Percentiles rank a stretch among this genome's conserved stretches.
Conservation (phyloP, 2,329 filamentous ascomycete genomes). For the Rosellinia necatrix region DNA sequence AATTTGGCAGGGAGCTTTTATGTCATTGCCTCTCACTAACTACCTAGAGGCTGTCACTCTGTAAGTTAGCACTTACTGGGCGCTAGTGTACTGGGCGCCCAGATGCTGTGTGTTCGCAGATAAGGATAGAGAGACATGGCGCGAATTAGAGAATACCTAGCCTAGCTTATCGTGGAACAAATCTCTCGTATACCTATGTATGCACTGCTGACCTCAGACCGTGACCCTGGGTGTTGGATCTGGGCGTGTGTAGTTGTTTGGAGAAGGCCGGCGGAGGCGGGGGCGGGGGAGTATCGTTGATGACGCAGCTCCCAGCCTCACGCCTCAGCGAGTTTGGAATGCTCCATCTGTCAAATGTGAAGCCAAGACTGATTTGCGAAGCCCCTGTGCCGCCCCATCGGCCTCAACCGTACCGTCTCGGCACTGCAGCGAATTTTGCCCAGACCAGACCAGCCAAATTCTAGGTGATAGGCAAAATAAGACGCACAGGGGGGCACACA, state of each 20-base stretch:
- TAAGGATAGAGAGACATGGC: constrained; percentile 3
- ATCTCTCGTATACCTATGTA: background rate
- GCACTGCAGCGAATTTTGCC: constrained; percentile 13
- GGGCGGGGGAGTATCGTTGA: constrained; percentile 16
- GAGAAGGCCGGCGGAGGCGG: constrained; percentile 20
- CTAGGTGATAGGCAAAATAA: constrained; percentile 17
- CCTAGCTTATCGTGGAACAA: constrained; percentile 19
- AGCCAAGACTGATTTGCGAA: constrained; percentile 26
- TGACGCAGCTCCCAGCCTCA: constrained; percentile 24
- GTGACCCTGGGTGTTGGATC: background rate
- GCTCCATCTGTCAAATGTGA: constrained; percentile 13
- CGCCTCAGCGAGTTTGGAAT: constrained; percentile 7
- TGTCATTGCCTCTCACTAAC: too few species aligned
- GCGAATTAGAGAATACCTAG: background rate
- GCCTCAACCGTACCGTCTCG: constrained; percentile 22
- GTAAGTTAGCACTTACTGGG: background rate
- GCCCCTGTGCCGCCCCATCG: constrained; percentile 23
- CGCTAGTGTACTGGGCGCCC: background rate
- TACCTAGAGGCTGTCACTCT: too few species aligned
- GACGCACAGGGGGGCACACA: constrained; percentile 12
- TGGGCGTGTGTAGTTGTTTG: constrained; percentile 6
- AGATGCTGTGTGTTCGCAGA: background rate
- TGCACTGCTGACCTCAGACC: constrained; percentile 19
- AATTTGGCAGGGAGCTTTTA: background rate
- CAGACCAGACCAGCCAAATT: constrained; percentile 6